phyloP scores from a whole-genome alignment of 768 basidiomycete species.

The Tricholoma matsutake region DNA sequence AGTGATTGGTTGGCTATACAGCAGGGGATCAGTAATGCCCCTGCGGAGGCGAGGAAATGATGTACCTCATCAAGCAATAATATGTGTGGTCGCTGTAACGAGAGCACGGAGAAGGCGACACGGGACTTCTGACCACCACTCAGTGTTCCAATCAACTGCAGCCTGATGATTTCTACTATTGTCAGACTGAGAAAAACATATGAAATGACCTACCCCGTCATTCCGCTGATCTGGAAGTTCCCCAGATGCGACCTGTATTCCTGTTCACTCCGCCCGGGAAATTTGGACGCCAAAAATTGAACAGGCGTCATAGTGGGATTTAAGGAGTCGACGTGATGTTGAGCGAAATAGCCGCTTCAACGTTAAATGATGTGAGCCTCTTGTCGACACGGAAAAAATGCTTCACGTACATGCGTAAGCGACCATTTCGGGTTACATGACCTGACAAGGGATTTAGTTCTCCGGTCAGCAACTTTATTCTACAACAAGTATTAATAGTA shows the following conservation, averaged over 20 bases:
- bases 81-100: conserved; percentile 87
- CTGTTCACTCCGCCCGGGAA: conserved; percentile 93
- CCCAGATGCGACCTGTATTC: conserved; percentile 95
- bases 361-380: conserved; percentile 1
- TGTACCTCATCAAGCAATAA: conserved; percentile 89
- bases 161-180: conserved; percentile 30
- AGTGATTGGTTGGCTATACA: conserved; percentile 83
- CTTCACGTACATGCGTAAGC: conserved; percentile 73
- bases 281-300: conserved; percentile 86
- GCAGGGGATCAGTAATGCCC: conserved; percentile 2
- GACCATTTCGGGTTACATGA: conserved; percentile 86
- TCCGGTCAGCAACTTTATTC: conserved; percentile 90
- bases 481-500: conserved; percentile 25
- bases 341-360: conserved; percentile 84
- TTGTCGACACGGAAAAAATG: neutral
- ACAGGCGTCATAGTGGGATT: conserved; percentile 86
- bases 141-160: conserved; percentile 88
- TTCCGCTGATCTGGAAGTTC: conserved; percentile 95
- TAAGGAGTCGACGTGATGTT: conserved; percentile 93
- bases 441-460: conserved; percentile 74
- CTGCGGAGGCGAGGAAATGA: conserved; percentile 4
- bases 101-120: conserved; percentile 87
- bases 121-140: conserved; percentile 96
- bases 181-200: neutral
- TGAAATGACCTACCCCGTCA: conserved; percentile 67